Conservation (phyloP, 148 eudicot species). For the Rhododendron kiyosumense region DNA sequence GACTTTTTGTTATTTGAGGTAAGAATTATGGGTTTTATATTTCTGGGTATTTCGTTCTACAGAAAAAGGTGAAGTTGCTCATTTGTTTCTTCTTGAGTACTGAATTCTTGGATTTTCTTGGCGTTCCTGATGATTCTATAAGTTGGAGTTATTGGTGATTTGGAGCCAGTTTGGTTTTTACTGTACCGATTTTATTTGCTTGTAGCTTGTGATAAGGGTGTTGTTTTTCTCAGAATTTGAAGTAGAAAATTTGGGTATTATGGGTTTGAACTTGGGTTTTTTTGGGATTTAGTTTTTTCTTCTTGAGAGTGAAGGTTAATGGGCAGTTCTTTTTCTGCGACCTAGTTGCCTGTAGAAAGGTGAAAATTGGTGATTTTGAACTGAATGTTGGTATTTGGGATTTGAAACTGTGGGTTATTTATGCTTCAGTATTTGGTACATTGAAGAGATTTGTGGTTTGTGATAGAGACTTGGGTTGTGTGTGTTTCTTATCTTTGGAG, state of each 20-base stretch:
- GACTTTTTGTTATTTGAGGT: conserved; percentile 3
- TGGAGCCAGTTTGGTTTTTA: neutral
- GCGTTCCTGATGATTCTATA: neutral
- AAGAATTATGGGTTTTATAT: neutral
- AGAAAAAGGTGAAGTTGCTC: neutral
- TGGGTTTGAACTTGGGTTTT: neutral
- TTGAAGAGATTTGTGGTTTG: neutral
- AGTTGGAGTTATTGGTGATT: neutral
- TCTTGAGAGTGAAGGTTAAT: neutral
- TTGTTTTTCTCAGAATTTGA: conserved; percentile 7
- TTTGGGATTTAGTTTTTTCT: neutral
- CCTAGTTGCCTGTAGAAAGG: neutral
- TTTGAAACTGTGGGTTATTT: neutral
- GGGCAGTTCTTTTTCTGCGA: neutral
- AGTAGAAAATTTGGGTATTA: neutral
- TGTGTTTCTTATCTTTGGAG: neutral
- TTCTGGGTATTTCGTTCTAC: neutral
- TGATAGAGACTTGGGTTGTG: conserved; percentile 5
- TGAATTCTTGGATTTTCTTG: neutral
- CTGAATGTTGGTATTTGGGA: neutral
- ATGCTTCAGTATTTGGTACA: neutral
- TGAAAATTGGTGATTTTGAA: neutral
- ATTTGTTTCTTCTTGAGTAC: neutral
- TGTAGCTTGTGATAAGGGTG: neutral
- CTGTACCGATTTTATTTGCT: neutral